Percentiles rank a stretch among this genome's conserved stretches.
Evolutionary conservation across 306 rosid species (phyloP).

Genomic region (Senna tora): DNA sequence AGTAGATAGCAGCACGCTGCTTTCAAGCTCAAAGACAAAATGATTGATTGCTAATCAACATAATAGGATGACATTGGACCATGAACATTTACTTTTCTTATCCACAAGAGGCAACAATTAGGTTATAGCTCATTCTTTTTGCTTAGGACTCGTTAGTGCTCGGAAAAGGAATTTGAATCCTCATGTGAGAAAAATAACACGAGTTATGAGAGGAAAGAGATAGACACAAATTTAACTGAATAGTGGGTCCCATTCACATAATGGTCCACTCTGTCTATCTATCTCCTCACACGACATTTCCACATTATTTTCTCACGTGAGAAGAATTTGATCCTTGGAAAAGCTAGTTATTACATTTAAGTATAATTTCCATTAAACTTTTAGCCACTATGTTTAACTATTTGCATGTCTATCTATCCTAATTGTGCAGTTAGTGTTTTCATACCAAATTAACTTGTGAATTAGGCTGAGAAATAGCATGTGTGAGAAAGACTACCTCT

Average conservation of each 20-base stretch:
- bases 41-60: conserved; percentile 4
- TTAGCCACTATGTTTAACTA: not conserved
- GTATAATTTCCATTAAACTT: conserved; percentile 14
- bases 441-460: conserved; percentile 22
- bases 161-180: no score
- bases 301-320: no score
- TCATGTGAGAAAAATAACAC: no score
- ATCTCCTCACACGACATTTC: no score
- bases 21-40: conserved; percentile 28
- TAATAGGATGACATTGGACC: conserved; percentile 24
- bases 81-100: conserved; percentile 16
- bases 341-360: not conserved
- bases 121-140: not conserved
- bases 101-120: not conserved
- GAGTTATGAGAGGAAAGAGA: no score
- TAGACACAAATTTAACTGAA: no score
- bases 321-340: no score
- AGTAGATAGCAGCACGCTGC: conserved; percentile 39
- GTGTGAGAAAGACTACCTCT: conserved; percentile 58
- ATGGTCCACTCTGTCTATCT: no score
- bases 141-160: no score
- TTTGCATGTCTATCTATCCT: conserved; percentile 10
- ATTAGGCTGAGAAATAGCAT: conserved; percentile 18
- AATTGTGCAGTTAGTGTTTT: conserved; percentile 11
- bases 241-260: no score